Evolutionary conservation across 257 asterid species (phyloP), one percentile per base, ranked within the genome.

Genomic region (Solanum sitiens): DNA sequence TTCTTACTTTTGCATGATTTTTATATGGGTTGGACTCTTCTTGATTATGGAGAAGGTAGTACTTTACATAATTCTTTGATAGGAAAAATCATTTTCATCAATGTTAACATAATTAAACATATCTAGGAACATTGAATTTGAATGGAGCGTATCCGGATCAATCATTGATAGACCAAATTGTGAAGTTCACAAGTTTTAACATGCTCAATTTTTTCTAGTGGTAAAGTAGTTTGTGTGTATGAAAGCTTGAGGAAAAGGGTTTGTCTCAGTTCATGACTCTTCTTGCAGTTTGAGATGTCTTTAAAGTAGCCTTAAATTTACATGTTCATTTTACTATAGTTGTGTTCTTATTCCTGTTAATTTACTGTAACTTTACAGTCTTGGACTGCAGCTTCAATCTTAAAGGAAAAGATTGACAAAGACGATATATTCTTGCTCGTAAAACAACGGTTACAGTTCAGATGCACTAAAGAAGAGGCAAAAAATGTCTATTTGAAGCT

Each of bases 301-400:
- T 82, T 30, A 18, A 44, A 47, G 45, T 50, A 30, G 70, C 85
- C 70, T 80, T 50, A 80, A 27, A 18, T 47, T 80, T 82, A 50
- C 70, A 82, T 50, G 70, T 32, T 82, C 32, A 80, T 80, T 50
- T 79, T 82, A 50, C 30, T 32, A 33, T 9, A 11, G 6, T 50
- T 82, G 70, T 50, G 45, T 82, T 82, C 32, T 47, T 65, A 82
- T 47, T 82, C 32, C n/a, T 30, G 68, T 50, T 73, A 35, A 73
- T 73, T 53, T 50, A 80, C 86, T 86, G 74, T 89, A 84, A 15
- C 39, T 89, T 90, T 84, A 79, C 90, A 94, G 98, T 93, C 94
- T 91, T 94, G 98, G 98, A 89, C 86, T 35, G 95, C 94, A 33
- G 95, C 95, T 59, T 93, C 94, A 79, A 84, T 92, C 77, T 80